Evolutionary conservation across 495 filamentous ascomycete genomes (phyloP).

Genomic region (Aspergillus affinis): DNA sequence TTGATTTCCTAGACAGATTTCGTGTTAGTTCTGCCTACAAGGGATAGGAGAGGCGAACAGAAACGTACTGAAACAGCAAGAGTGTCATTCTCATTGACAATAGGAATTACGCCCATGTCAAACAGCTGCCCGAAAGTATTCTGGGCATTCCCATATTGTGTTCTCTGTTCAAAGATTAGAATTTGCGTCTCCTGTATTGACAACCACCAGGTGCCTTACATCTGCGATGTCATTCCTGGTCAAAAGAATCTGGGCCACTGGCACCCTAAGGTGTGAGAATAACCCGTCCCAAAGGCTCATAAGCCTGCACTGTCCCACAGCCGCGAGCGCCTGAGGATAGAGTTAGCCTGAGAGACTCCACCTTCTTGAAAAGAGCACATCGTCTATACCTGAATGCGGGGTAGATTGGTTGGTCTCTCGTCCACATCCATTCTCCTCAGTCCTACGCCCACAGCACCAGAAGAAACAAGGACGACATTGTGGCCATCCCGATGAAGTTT

Average conservation of each 20-base stretch:
- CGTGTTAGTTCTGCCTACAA: constrained; percentile 1
- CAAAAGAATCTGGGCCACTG: constrained; percentile 89
- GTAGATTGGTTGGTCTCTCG: constrained; percentile 83
- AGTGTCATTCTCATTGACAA: constrained; percentile 99
- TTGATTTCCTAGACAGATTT: constrained; percentile 73
- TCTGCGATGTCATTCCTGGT: constrained; percentile 98
- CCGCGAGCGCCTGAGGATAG: constrained; percentile 74
- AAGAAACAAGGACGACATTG: constrained; percentile 91
- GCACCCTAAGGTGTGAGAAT: constrained; percentile 82
- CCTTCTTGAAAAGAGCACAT: neutral
- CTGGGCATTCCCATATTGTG: constrained; percentile 93
- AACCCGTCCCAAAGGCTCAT: constrained; percentile 95
- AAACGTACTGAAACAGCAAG: constrained; percentile 73
- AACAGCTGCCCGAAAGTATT: constrained; percentile 89
- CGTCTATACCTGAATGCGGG: constrained; percentile 68
- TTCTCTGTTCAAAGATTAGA: constrained; percentile 55
- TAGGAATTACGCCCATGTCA: constrained; percentile 94
- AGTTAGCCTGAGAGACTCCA: constrained; percentile 5
- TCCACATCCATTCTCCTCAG: constrained; percentile 85
- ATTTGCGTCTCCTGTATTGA: neutral
- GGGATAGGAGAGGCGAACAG: neutral
- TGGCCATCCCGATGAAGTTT: constrained; percentile 86
- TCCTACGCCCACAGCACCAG: constrained; percentile 92
- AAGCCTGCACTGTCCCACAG: constrained; percentile 91
- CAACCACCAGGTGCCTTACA: constrained; percentile 47